Evolutionary conservation across 1,284 basidiomycete genomes (phyloP), one percentile per base, ranked within the genome.

Genomic region (Tilletiopsis washingtonensis): DNA sequence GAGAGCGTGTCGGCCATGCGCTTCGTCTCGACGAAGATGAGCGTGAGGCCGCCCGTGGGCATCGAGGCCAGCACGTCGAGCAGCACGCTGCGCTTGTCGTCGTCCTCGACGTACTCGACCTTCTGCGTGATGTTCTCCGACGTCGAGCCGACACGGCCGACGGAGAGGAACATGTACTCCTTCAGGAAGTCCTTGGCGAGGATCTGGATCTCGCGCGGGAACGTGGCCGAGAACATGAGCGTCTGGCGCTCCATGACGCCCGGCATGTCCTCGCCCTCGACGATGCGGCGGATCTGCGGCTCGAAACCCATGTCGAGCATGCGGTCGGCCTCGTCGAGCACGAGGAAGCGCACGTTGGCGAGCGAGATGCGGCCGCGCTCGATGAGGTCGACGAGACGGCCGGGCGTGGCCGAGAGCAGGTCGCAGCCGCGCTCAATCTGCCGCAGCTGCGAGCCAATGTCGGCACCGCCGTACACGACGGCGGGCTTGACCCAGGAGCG

Each of bases 221-320:
- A 98, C 43, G 94, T 98, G 42, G 94, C 94, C 57, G 87, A 91
- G 80, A 99, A 99, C 93, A 99, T 98, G 78, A 99, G 86, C 6
- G 94, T 99, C 75, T 98, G 94, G 57, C 94, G 88, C 25, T 91
- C 84, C 49, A 82, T 78, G 21, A 88, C 84, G 48, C 84, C 87
- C 24, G 94, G 91, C 93, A 99, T 99, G 76, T 98, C 94, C 72
- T 93, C 91, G 60, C 88, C 88, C 75, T 97, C 88, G 26, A 99
- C 94, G 73, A 99, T 99, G 45, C 91, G 82, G 60, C 93, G 84
- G 71, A 99, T 99, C 77, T 98, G 93, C 55, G 94, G 94, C 77
- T 99, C 93, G 81, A 99, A 99, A 86, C 93, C 93, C 93, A 99
- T 99, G 80, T 99, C 93, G 68, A 99, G 82, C 93, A 99, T 99